Evolutionary conservation across 2,329 filamentous ascomycete genomes (phyloP).

Genomic region (Aspergillus sp.): DNA sequence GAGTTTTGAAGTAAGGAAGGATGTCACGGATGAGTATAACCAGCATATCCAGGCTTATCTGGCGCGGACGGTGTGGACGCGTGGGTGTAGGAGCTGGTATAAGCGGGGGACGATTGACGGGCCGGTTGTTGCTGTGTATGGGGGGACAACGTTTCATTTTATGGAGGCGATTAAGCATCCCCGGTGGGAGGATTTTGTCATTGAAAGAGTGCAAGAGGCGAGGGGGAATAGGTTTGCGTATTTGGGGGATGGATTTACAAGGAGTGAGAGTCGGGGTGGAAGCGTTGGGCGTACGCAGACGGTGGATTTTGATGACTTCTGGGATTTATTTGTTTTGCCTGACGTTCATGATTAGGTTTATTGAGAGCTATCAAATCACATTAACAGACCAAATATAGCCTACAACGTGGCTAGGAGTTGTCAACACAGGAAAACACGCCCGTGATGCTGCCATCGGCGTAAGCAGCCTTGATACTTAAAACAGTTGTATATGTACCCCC

Average conservation of each 20-base stretch:
- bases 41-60: conserved; percentile 21
- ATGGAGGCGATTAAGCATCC: conserved; percentile 31
- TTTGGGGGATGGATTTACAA: conserved; percentile 48
- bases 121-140: conserved; percentile 48
- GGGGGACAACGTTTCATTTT: conserved; percentile 16
- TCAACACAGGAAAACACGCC: no score
- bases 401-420: no score
- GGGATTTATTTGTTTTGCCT: conserved; percentile 6
- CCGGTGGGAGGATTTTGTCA: conserved; percentile 59
- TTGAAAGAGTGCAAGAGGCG: conserved; percentile 45
- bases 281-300: conserved; percentile 2
- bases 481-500: no score
- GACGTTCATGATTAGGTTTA: conserved; percentile 3
- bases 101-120: conserved; percentile 45
- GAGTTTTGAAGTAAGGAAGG: conserved; percentile 9
- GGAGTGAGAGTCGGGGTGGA: background rate
- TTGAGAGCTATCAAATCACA: no score
- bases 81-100: conserved; percentile 25
- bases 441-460: no score
- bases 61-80: conserved; percentile 22
- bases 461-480: no score
- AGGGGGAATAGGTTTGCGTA: conserved; percentile 48
- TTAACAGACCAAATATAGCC: no score
- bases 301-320: conserved; percentile 7
- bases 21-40: conserved; percentile 17